Conservation (phyloP, 176 grass and related monocot genomes). For the Oryza meyeriana region DNA sequence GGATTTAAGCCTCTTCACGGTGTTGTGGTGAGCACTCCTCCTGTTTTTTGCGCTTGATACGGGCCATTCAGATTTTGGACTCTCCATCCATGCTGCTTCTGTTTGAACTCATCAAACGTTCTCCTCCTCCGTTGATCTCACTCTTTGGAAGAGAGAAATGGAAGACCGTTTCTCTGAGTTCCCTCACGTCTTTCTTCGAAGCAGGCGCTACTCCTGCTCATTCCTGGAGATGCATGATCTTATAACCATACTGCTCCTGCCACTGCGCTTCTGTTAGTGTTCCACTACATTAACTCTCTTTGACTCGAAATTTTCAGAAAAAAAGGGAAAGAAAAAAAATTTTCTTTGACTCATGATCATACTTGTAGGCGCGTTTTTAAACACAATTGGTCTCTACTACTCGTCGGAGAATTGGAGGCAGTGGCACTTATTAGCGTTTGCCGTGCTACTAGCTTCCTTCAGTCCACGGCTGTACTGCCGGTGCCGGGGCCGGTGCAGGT, state of each 20-base stretch:
- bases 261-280: too few relatives aligned
- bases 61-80: background rate
- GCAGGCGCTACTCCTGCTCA: background rate
- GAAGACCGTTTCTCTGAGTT: background rate
- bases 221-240: background rate
- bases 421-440: background rate
- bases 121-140: background rate
- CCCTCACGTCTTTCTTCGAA: background rate
- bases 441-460: background rate
- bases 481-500: background rate
- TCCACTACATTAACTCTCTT: background rate
- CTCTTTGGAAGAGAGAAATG: slow-evolving; percentile 27
- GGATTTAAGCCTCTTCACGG: too few relatives aligned
- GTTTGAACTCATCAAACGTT: background rate
- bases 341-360: background rate
- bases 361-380: background rate
- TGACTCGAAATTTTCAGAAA: background rate
- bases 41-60: background rate
- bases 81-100: background rate
- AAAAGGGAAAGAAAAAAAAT: background rate
- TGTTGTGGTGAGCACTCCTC: slow-evolving; percentile 12
- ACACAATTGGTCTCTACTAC: background rate
- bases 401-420: background rate
- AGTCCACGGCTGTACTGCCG: too few relatives aligned
- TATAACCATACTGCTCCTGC: background rate